These are phyloP conservation scores for Amanita pallidorosea DNA, from an alignment of 768 basidiomycete genomes.

Conservation along the genomic window DNA sequence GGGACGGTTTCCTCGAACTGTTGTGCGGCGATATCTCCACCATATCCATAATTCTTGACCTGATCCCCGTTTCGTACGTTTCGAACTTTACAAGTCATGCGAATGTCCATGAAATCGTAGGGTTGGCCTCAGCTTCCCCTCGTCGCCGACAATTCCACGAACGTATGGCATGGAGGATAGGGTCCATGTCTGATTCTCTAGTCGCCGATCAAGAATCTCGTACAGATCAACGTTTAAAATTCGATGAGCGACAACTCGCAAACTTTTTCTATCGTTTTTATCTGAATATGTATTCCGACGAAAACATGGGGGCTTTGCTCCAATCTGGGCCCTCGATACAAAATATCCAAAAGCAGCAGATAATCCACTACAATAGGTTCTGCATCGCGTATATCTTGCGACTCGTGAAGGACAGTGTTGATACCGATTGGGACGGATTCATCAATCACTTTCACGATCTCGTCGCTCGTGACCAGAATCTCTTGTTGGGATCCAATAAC, in stretches of 20 bases:
- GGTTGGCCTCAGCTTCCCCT: conserved; percentile 3
- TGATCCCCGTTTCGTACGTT: conserved; percentile 27
- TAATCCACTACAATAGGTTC: conserved; percentile 32
- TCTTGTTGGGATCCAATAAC: conserved; percentile 18
- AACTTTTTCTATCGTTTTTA: conserved; percentile 32
- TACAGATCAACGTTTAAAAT: conserved; percentile 4
- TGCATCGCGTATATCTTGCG: conserved; percentile 36
- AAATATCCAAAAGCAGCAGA: conserved; percentile 11
- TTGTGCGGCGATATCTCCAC: conserved; percentile 28
- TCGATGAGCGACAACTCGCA: conserved; percentile 22
- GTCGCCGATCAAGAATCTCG: not conserved
- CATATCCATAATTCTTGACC: conserved; percentile 29
- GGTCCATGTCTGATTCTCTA: not conserved
- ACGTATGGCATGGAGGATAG: conserved; percentile 25
- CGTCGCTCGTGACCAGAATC: conserved; percentile 12
- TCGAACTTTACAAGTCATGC: conserved; percentile 29
- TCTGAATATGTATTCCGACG: conserved; percentile 30
- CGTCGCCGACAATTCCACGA: conserved; percentile 22
- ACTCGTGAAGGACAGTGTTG: conserved; percentile 24
- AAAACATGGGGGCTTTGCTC: conserved; percentile 15
- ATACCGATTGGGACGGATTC: conserved; percentile 29
- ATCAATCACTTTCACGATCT: conserved; percentile 24
- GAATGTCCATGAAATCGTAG: conserved; percentile 26
- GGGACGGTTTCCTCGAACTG: conserved; percentile 19
- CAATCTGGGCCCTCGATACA: conserved; percentile 1